Evolutionary conservation across 306 rosid genomes (phyloP).

Genomic region (Abrus pulchellus): DNA sequence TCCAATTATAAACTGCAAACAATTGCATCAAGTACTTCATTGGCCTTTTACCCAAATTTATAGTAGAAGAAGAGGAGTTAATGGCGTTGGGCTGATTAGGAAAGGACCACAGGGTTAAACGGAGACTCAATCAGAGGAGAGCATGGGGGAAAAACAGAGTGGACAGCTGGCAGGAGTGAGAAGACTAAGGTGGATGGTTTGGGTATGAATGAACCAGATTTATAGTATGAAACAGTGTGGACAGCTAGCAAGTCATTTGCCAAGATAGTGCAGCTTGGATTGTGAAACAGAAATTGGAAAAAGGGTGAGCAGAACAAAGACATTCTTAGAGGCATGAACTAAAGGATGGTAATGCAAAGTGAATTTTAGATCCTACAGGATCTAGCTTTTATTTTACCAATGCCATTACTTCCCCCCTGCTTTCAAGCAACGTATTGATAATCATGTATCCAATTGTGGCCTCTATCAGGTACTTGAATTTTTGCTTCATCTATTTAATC

Average conservation of each 20-base stretch:
- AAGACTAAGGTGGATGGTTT: not conserved
- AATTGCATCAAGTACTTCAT: not conserved
- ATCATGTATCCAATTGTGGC: not conserved
- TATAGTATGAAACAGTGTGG: too few species aligned
- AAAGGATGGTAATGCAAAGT: not conserved
- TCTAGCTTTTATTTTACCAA: not conserved
- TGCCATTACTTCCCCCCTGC: conserved; percentile 4
- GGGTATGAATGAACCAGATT: not conserved
- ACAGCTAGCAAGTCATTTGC: not conserved
- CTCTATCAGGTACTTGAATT: not conserved
- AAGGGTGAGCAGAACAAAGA: too few species aligned
- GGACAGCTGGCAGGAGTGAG: not conserved
- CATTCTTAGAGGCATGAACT: too few species aligned
- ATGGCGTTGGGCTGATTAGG: not conserved
- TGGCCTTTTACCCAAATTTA: not conserved
- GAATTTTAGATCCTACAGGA: not conserved
- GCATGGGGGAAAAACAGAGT: not conserved
- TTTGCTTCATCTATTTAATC: conserved; percentile 10
- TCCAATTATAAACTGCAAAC: conserved; percentile 25
- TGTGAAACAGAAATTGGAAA: too few species aligned
- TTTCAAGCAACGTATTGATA: conserved; percentile 12
- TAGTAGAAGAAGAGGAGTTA: conserved; percentile 11
- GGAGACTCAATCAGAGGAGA: not conserved
- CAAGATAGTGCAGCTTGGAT: not conserved
- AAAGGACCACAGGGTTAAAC: not conserved